Evolutionary conservation across 2,329 filamentous ascomycete genomes (phyloP).

Genomic region (Exserohilum turcica): DNA sequence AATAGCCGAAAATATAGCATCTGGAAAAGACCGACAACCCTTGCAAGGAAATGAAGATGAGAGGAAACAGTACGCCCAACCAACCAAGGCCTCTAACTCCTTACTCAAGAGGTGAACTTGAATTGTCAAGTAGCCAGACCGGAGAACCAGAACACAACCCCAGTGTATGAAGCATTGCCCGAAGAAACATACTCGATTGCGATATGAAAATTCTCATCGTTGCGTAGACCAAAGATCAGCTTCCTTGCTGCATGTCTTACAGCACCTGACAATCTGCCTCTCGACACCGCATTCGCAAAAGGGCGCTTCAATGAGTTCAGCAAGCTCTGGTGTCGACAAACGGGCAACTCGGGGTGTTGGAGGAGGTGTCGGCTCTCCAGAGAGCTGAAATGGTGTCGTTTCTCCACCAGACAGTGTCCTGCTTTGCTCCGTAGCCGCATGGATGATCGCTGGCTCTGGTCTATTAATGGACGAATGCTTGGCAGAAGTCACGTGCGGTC

Average conservation of each 20-base stretch:
- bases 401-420: background rate
- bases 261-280: conserved; percentile 20
- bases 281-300: conserved; percentile 44
- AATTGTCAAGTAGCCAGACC: background rate
- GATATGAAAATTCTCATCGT: background rate
- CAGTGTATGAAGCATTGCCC: background rate
- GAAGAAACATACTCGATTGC: background rate
- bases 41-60: background rate
- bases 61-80: background rate
- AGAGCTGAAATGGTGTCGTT: background rate
- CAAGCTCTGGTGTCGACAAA: conserved; percentile 44
- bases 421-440: conserved; percentile 6
- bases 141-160: background rate
- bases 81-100: background rate
- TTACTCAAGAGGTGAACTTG: background rate
- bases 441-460: conserved; percentile 26
- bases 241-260: conserved; percentile 22
- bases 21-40: background rate
- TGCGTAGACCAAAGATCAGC: background rate
- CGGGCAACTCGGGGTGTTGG: conserved; percentile 38
- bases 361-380: conserved; percentile 27
- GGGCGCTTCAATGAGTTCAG: conserved; percentile 28
- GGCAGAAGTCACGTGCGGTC: conserved; percentile 17
- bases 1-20: background rate
- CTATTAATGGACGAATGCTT: conserved; percentile 11